Evolutionary conservation across 2,329 filamentous ascomycete species (phyloP), one percentile per base, ranked within the genome.

Genomic region (Zymoseptoria crescenta): DNA sequence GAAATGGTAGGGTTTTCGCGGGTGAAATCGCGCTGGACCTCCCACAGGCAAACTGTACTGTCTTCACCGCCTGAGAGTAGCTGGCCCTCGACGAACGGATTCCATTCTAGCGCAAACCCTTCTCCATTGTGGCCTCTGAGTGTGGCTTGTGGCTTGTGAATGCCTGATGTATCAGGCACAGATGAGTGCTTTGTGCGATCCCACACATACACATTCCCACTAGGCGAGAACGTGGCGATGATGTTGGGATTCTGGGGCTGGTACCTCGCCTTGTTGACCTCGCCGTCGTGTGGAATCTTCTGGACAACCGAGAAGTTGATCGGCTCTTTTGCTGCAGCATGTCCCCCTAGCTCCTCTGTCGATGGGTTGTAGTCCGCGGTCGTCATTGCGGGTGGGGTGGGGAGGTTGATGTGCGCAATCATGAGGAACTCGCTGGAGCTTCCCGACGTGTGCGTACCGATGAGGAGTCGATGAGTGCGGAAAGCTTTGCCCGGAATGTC

Each of bases 261-360:
- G 73, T 97, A 97, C 66, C 94, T 87, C 16, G 94, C 95, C 79
- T 97, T 99, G 81, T 99, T 99, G 72, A 99, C 91, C 75, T 99
- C 94, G 64, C 90, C 89, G 16, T 92, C 91, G 73, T 99, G 94
- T 73, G 96, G 89, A 72, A 99, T 99, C 75, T 89, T 94, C 75
- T 99, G 94, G 55, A 94, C 87, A 69, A 99, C 89, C 65, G 88
- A 88, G 79, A 96, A 96, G 70, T 89, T 91, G 74, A 97, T 84
- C 21, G 86, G 82, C 64, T 90, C 88, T 62, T 87, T 87, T 55
- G 81, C 79, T 59, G 87, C 88, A 48, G 91, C 92, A 73, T 96
- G 92, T 52, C 94, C 94, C 55, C 95, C 94, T 72, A 97, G 90
- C 75, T 99, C 94, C 61, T 91, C 93, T 41, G 87, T 86, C 60